Evolutionary conservation across 805 yeast genomes (phyloP), one percentile per base, ranked within the genome.

Genomic region (Wickerhamiella bombiphila): DNA sequence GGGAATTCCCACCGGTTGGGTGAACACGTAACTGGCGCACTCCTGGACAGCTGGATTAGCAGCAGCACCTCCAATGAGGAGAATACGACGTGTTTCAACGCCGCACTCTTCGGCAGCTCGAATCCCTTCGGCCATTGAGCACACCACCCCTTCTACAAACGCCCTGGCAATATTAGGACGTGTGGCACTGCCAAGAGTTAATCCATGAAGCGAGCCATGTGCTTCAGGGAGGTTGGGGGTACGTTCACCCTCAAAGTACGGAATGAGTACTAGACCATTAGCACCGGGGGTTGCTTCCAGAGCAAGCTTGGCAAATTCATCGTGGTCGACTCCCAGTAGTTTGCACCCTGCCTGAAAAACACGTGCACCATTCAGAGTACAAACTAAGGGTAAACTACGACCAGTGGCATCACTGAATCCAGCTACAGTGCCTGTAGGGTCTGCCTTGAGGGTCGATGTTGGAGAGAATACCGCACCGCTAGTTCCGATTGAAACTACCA

Each of bases 221-320:
- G 53, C 52, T 5, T 30, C 26, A 3, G 53, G 53, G 32, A 48
- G 37, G 34, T 49, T 49, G 22, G 53, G 53, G 21, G 53, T 49
- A n/a, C 53, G 50, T 40, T 49, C 53, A 8, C 53, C 53, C 29
- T 49, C 49, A 36, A 46, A 49, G 35, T 48, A 49, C 2, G 53
- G 53, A 11, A 49, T 34, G 9, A 49, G 44, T 3, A 44, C 48
- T 2, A 49, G 22, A 0, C 53, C 53, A n/a, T 37, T 42, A 3
- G 49, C 20, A 1, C 46, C 50, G 3, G 49, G 47, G 13, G 17
- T 21, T 1, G 50, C 49, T 5, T 22, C 26, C 8, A 42, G 29
- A 8, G 50, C 53, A 4, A 46, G 32, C 19, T 43, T 40, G 3
- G 36, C 34, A 20, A 49, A 24, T 20, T 36, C 51, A 17, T 37